phyloP scores from a whole-genome alignment of 2,329 filamentous ascomycete genomes.

The Colletotrichum tofieldiae region DNA sequence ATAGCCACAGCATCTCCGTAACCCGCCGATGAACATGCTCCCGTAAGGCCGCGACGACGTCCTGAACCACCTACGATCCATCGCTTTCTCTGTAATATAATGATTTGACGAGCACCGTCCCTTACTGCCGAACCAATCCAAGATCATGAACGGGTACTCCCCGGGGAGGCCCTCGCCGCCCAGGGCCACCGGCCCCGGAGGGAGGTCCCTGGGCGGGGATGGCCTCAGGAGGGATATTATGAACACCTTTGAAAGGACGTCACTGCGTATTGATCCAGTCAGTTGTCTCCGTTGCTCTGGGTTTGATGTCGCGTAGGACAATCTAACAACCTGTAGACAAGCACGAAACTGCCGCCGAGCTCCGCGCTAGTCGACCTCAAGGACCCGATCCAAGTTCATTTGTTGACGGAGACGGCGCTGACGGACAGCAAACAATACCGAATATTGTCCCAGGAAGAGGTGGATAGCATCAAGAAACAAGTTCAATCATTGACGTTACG shows the following conservation, averaged over 20 bases:
- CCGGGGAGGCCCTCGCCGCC: conserved; percentile 51
- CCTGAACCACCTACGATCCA: conserved; percentile 23
- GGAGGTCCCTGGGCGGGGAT: conserved; percentile 67
- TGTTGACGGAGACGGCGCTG: conserved; percentile 94
- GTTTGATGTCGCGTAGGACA: not conserved
- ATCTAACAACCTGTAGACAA: conserved; percentile 59
- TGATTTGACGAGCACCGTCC: conserved; percentile 38
- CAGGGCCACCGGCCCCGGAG: conserved; percentile 56
- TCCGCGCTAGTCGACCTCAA: conserved; percentile 73
- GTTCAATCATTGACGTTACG: conserved; percentile 79
- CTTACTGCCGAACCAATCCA: conserved; percentile 19
- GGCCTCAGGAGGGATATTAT: conserved; percentile 72
- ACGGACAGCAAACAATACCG: conserved; percentile 89
- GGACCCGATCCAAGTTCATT: conserved; percentile 87
- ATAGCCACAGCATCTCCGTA: conserved; percentile 15
- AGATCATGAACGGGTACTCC: conserved; percentile 59
- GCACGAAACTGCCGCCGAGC: conserved; percentile 67
- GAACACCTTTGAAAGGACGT: conserved; percentile 68
- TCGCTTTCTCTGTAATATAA: conserved; percentile 37
- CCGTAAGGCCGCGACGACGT: conserved; percentile 27
- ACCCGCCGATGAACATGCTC: conserved; percentile 29
- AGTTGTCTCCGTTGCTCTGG: conserved; percentile 46
- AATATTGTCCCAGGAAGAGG: conserved; percentile 90
- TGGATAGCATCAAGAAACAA: conserved; percentile 93
- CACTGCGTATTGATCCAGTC: conserved; percentile 71